These are phyloP conservation scores for Raphidocelis subcapitata DNA, from an alignment of 139 green algal genomes.

Conservation along the genomic window DNA sequence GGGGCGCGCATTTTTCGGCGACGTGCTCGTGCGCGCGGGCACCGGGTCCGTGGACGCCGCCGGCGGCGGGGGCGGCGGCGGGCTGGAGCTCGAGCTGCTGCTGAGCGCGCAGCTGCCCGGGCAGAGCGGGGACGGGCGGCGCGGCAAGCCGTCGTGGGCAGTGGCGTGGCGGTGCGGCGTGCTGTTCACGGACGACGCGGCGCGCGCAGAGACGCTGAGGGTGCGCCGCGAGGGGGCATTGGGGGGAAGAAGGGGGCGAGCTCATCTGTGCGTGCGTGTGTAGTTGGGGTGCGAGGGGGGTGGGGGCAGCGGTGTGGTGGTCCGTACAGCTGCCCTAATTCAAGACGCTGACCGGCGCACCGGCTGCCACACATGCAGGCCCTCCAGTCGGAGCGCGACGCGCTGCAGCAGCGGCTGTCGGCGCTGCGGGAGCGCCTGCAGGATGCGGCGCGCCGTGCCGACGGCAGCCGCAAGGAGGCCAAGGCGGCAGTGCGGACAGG, in stretches of 20 bases:
- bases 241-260: too few relatives aligned
- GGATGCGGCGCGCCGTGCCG: conserved; percentile 11
- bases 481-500: not conserved
- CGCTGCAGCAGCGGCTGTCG: conserved; percentile 14
- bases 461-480: conserved; percentile 6
- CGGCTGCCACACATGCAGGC: conserved; percentile 13
- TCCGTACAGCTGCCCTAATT: too few relatives aligned
- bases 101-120: not conserved
- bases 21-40: conserved; percentile 47
- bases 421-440: conserved; percentile 20
- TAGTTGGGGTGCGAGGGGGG: too few relatives aligned
- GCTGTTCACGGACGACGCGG: conserved; percentile 65
- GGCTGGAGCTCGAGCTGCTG: not conserved
- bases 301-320: too few relatives aligned
- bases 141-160: too few relatives aligned
- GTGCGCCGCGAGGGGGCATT: conserved; percentile 4
- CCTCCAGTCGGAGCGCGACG: conserved; percentile 26
- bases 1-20: conserved; percentile 51
- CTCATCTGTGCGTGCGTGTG: too few relatives aligned
- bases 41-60: conserved; percentile 31
- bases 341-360: too few relatives aligned
- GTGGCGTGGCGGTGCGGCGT: conserved; percentile 46
- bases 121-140: not conserved
- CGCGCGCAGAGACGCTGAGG: conserved; percentile 52
- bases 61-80: not conserved